Evolutionary conservation across 2,329 filamentous ascomycete genomes (phyloP), one percentile per base, ranked within the genome.

Genomic region (Alternaria sp.): DNA sequence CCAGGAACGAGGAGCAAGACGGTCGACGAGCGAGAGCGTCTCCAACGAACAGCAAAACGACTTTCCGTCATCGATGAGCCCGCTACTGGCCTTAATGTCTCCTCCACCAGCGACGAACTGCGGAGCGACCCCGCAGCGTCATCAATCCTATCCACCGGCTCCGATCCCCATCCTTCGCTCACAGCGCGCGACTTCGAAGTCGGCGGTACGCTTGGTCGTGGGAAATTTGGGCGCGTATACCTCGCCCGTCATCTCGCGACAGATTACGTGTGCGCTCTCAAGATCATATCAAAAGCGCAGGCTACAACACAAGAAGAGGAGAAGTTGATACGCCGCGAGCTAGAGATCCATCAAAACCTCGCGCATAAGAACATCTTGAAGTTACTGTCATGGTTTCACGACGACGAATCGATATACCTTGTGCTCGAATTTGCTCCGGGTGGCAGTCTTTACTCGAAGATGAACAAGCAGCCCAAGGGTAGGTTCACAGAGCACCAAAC

Each of bases 331-430:
- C 88, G 92, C 28, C 88, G 92, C 72, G 92, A 95, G 80, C 92
- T 95, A 63, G 92, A 95, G 80, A 94, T 95, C 71, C 92, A 95
- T 81, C 91, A 89, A 76, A 94, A 95, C 79, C 85, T 95, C 66
- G 87, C 91, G 51, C 92, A 95, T 77, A 91, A 92, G 54, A 94
- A 94, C 80, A 92, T 94, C 73, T 84, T 95, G 63, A 88, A 91
- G 72, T 84, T 94, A 47, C 94, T 91, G 79, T 91, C 91, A 2
- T 92, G 94, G 81, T 94, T 95, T 81, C 91, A 95, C 80, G 92
- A 95, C 81, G 90, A 87, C 79, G 93, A 93, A 82, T 87, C 90
- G 44, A 90, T 95, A 64, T 94, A 94, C 78, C 82, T 95, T 59
- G 93, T 95, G 68, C 86, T 95, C 61, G 92, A 95, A 79, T 94